Percentiles rank a stretch among this genome's conserved stretches.
These are phyloP conservation scores for Calocybe indica DNA, from an alignment of 768 basidiomycete species.

Conservation along the genomic window DNA sequence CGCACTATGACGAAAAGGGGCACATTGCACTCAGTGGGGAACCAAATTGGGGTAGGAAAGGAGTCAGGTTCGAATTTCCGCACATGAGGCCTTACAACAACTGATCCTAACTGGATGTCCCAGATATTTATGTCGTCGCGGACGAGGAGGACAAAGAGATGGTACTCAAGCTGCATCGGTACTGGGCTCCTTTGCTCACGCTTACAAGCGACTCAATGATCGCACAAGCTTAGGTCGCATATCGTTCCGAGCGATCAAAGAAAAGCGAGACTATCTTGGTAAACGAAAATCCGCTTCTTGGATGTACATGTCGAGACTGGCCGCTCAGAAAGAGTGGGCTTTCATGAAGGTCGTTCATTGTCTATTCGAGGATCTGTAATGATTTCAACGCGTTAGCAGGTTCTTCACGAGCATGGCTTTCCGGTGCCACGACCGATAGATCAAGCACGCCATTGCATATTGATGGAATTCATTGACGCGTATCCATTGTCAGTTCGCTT, in stretches of 20 bases:
- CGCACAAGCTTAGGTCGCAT: slow-evolving; percentile 84
- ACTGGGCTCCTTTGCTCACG: slow-evolving; percentile 8
- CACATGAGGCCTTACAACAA: background rate
- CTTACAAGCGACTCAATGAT: background rate
- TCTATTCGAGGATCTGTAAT: background rate
- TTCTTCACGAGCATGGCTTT: slow-evolving; percentile 86
- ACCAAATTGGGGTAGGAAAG: slow-evolving; percentile 98
- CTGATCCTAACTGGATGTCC: background rate
- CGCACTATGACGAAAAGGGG: slow-evolving; percentile 88
- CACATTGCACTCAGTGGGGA: slow-evolving; percentile 86
- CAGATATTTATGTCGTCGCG: slow-evolving; percentile 89
- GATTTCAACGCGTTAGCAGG: slow-evolving; percentile 36
- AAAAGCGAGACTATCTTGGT: slow-evolving; percentile 93
- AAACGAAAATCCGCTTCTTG: slow-evolving; percentile 95
- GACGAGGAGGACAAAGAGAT: slow-evolving; percentile 79
- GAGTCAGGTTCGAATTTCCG: slow-evolving; percentile 67
- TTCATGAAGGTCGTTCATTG: slow-evolving; percentile 85
- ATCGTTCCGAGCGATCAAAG: slow-evolving; percentile 94
- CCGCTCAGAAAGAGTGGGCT: slow-evolving; percentile 96
- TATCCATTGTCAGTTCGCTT: slow-evolving; percentile 74
- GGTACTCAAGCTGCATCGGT: slow-evolving; percentile 94
- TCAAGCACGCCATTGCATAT: slow-evolving; percentile 88
- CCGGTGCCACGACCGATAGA: slow-evolving; percentile 93
- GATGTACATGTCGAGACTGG: slow-evolving; percentile 98
- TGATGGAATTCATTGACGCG: slow-evolving; percentile 95